Evolutionary conservation across 352 stramenopile species (phyloP).

Genomic region (Peronospora tabacina): DNA sequence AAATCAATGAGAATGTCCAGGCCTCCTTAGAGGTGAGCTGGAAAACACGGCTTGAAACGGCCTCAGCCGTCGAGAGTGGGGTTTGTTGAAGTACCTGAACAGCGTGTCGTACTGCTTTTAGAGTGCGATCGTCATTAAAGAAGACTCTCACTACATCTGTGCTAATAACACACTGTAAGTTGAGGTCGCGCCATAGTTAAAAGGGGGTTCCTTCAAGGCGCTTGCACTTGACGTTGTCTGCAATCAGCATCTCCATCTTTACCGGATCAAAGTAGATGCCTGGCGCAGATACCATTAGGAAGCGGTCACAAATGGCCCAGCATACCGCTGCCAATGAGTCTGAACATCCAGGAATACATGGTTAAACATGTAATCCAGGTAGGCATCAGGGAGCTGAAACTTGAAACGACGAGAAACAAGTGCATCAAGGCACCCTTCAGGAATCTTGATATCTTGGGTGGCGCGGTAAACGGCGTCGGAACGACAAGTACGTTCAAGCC

Average conservation of each 20-base stretch:
- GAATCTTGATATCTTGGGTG: background rate
- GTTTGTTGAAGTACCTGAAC: background rate
- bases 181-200: constrained; percentile 6
- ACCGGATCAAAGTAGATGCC: constrained; percentile 7
- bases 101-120: background rate
- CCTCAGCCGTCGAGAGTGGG: background rate
- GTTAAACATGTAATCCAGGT: background rate
- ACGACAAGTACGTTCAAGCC: background rate
- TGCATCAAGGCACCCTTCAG: background rate
- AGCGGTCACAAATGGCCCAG: constrained; percentile 2
- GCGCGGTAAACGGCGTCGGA: background rate
- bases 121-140: no score
- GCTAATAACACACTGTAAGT: background rate
- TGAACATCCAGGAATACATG: background rate
- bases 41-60: background rate
- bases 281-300: constrained; percentile 9
- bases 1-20: constrained; percentile 4
- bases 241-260: background rate
- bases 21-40: constrained; percentile 10
- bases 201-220: background rate
- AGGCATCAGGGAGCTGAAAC: background rate
- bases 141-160: background rate
- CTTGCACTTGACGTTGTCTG: background rate
- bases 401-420: background rate
- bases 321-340: background rate